A percentile compares a stretch with the other conserved stretches of the same genome.
phyloP scores from a whole-genome alignment of 768 basidiomycete species.

The Tulasnella sp. region DNA sequence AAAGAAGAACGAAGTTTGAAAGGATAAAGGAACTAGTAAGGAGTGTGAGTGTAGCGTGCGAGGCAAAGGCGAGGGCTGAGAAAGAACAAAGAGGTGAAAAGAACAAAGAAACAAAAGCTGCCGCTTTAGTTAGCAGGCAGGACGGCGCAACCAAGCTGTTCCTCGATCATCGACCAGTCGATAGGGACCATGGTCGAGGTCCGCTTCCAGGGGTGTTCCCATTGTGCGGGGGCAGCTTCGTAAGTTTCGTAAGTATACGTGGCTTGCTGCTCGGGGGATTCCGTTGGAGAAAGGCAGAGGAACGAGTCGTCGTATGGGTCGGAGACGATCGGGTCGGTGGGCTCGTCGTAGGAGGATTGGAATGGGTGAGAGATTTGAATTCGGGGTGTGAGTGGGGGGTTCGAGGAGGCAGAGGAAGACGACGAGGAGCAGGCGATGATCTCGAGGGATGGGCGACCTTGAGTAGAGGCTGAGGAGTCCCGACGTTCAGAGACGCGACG shows the following conservation, averaged over 20 bases:
- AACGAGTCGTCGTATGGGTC: neutral
- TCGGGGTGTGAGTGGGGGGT: neutral
- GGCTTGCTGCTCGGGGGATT: neutral
- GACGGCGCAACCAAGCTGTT: neutral
- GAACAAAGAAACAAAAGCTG: neutral
- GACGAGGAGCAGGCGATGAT: neutral
- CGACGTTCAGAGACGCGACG: neutral
- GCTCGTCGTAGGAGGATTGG: slow-evolving; percentile 4
- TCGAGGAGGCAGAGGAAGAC: neutral
- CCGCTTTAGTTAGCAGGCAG: neutral
- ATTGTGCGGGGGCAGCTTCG: neutral
- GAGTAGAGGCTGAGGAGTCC: neutral
- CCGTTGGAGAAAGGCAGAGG: slow-evolving; percentile 16
- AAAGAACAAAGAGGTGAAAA: neutral
- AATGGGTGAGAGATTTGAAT: slow-evolving; percentile 8
- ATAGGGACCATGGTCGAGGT: neutral
- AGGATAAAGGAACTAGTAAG: neutral
- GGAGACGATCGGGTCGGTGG: neutral
- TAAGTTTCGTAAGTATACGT: neutral
- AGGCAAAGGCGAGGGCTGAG: neutral
- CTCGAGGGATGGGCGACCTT: slow-evolving; percentile 11
- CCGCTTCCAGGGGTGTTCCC: slow-evolving; percentile 4
- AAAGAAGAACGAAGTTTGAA: slow-evolving; percentile 4
- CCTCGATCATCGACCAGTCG: neutral
- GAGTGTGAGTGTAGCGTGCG: slow-evolving; percentile 4